Evolutionary conservation across 768 basidiomycete genomes (phyloP).

Genomic region (Vararia minispora): DNA sequence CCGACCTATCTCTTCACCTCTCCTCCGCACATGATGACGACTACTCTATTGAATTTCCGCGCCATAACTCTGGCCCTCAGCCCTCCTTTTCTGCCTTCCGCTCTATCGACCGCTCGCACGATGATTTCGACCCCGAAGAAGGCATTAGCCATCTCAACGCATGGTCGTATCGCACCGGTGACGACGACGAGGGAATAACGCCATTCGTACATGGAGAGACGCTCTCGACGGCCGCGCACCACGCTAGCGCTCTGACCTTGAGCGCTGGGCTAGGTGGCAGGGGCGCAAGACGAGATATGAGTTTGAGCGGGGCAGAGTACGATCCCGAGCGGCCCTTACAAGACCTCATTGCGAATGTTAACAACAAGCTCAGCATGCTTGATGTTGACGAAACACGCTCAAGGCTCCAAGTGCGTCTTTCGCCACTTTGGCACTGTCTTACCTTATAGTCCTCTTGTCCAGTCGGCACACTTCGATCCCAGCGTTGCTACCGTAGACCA

Average conservation of each 20-base stretch:
- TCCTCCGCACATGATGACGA: constrained; percentile 38
- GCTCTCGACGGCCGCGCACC: constrained; percentile 78
- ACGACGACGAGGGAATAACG: constrained; percentile 55
- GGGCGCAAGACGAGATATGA: constrained; percentile 38
- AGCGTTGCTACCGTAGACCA: constrained; percentile 51
- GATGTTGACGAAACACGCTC: constrained; percentile 42
- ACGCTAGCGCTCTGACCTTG: constrained; percentile 80
- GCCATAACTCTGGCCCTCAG: constrained; percentile 50
- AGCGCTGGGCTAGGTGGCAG: constrained; percentile 67
- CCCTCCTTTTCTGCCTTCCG: constrained; percentile 42
- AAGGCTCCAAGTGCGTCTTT: constrained; percentile 32
- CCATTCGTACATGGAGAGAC: constrained; percentile 56
- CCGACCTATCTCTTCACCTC: constrained; percentile 60
- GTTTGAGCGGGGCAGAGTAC: constrained; percentile 70
- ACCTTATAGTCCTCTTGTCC: constrained; percentile 21
- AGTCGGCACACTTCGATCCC: constrained; percentile 35
- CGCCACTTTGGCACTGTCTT: constrained; percentile 3
- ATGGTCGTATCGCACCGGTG: constrained; percentile 31
- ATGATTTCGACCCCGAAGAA: constrained; percentile 45
- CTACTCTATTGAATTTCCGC: constrained; percentile 53
- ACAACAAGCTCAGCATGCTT: constrained; percentile 44
- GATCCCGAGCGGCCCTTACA: constrained; percentile 76
- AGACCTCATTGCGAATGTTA: constrained; percentile 56
- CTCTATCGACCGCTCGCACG: constrained; percentile 49
- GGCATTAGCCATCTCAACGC: constrained; percentile 22